Evolutionary conservation across 495 filamentous ascomycete genomes (phyloP).

Genomic region (Aspergillus campestris): DNA sequence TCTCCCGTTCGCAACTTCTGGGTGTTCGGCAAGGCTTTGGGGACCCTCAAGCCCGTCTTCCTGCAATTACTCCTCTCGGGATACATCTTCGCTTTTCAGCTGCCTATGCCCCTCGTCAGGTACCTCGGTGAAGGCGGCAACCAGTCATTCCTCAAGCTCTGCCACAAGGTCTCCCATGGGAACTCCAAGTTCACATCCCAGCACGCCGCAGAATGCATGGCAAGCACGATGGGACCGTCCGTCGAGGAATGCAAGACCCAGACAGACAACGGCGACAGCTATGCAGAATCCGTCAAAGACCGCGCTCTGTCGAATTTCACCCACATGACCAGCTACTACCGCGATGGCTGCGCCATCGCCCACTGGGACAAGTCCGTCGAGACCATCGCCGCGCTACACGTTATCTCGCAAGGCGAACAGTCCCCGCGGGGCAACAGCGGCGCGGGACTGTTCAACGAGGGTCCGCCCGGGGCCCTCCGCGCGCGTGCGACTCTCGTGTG

Average conservation of each 20-base stretch:
- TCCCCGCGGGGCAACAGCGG: conserved; percentile 26
- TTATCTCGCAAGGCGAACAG: conserved; percentile 20
- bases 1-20: conserved; percentile 31
- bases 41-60: conserved; percentile 30
- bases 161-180: conserved; percentile 27
- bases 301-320: conserved; percentile 23
- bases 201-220: conserved; percentile 35
- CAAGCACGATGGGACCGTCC: conserved; percentile 34
- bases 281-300: conserved; percentile 21
- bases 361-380: conserved; percentile 43
- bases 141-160: conserved; percentile 27
- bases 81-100: conserved; percentile 43
- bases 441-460: conserved; percentile 38
- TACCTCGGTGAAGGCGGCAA: conserved; percentile 35
- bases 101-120: conserved; percentile 30
- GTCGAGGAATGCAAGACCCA: conserved; percentile 21
- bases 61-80: conserved; percentile 35
- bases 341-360: conserved; percentile 29
- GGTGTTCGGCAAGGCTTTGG: conserved; percentile 31
- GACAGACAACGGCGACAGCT: conserved; percentile 25
- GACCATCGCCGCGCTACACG: conserved; percentile 36
- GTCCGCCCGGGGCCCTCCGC: conserved; percentile 34
- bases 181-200: conserved; percentile 13
- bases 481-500: conserved; percentile 43
- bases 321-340: conserved; percentile 43